Conservation (phyloP, 371 early-diverging fungal species). For the Rozella allomycis region DNA sequence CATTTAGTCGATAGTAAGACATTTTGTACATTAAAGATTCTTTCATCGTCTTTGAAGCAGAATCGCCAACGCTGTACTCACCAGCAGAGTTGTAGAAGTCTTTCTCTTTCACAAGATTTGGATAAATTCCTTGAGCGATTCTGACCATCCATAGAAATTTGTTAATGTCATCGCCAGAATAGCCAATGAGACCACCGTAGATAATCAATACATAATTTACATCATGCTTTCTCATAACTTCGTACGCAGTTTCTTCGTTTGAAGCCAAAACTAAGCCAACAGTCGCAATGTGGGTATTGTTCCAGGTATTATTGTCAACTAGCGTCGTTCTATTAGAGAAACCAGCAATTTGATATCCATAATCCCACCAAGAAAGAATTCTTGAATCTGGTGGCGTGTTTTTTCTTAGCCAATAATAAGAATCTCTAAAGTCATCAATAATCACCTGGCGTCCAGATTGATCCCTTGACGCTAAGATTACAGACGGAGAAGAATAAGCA, state of each 20-base stretch:
- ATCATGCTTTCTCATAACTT: constrained; percentile 69
- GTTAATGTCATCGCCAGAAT: constrained; percentile 97
- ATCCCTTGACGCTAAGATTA: constrained; percentile 71
- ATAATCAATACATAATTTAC: constrained; percentile 89
- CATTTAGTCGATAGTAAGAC: constrained; percentile 79
- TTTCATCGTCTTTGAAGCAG: constrained; percentile 69
- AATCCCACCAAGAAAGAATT: constrained; percentile 99
- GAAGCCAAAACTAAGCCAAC: constrained; percentile 87
- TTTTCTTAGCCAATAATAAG: constrained; percentile 94
- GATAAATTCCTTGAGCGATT: constrained; percentile 90
- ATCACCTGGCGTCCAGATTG: constrained; percentile 72
- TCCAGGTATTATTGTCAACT: constrained; percentile 99
- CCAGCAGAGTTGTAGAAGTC: constrained; percentile 69
- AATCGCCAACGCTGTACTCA: constrained; percentile 78
- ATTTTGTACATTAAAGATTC: constrained; percentile 87
- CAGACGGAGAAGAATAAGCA: constrained; percentile 96
- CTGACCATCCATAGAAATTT: constrained; percentile 98
- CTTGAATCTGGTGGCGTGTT: constrained; percentile 82
- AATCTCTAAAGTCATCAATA: constrained; percentile 98
- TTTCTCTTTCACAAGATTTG: constrained; percentile 65
- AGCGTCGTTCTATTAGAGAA: constrained; percentile 90
- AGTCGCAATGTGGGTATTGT: constrained; percentile 97
- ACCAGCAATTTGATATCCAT: constrained; percentile 98
- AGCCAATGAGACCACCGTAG: constrained; percentile 85
- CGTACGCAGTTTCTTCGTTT: constrained; percentile 70